Base-by-base conservation (phyloP, 2,329 filamentous ascomycete species). In the Dothideomycetes sp. region DNA sequence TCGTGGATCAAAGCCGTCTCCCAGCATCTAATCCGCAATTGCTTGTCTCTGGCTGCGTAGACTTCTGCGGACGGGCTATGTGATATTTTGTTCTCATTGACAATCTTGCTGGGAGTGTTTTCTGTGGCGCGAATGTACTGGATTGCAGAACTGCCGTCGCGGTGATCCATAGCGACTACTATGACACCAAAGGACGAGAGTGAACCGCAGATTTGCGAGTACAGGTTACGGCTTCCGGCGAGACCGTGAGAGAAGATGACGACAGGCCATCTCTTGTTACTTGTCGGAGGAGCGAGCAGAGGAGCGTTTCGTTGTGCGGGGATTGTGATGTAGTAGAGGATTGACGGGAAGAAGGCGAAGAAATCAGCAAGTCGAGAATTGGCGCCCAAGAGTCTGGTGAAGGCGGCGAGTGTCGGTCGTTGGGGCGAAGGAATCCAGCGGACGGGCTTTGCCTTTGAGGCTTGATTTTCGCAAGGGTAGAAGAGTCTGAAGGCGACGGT, bases 201-300 rank as follows among this genome's bases (percentile, higher is more conserved):
- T 0, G 83, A 84, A 12, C 83, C 83, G 13, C 74, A 80, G 17
- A 93, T 64, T 54, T 88, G 81, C n/a, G 84, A 89, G 64, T 94
- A 94, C 9, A 84, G 78, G 53, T 91, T 91, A 49, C 84, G 74
- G 45, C 76, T 80, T 25, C 86, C 86, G 25, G 83, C 86, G 1
- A 94, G 69, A 1, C 86, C 86, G 56, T 94, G 86, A 1, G 84
- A 91, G 62, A 94, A 93, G 47, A 94, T 69, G 66, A 86, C 78
- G 1, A 85, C 82, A 0, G 86, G 85, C 81, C 84, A 91, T 64
- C 76, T 67, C 42, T 68, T 64, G 44, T 44, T 76, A 54, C 44
- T 66, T 45, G 55, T 65, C 2, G 60, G 58, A 16, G 66, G 58
- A 22, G 62, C 55, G 25, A 78, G 70, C 6, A 88, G 60, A 5